These are phyloP conservation scores for Xylaria castorea DNA, from an alignment of 495 filamentous ascomycete species.

Conservation along the genomic window DNA sequence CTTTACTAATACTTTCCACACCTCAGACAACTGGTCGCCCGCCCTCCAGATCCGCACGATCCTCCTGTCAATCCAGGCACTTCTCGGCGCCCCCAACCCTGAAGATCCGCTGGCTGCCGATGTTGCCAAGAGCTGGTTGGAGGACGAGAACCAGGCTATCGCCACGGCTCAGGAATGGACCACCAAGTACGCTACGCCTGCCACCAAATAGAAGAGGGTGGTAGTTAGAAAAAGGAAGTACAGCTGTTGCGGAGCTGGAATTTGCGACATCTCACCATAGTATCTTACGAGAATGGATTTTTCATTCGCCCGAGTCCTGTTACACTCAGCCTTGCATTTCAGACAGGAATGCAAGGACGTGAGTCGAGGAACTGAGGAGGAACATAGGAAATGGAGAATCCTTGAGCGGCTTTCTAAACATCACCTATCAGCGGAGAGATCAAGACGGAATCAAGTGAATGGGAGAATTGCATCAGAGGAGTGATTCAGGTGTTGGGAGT, in stretches of 20 bases:
- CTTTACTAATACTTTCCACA: constrained; percentile 18
- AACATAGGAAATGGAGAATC: not conserved
- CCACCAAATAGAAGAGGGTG: constrained; percentile 28
- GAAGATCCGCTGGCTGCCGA: constrained; percentile 97
- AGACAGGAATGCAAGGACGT: not conserved
- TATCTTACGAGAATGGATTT: not conserved
- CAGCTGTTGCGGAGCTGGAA: not conserved
- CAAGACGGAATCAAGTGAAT: not conserved
- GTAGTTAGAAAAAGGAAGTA: not conserved
- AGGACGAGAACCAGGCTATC: constrained; percentile 89
- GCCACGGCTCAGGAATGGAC: constrained; percentile 92
- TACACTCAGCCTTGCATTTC: not conserved
- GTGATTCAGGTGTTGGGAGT: constrained; percentile 21
- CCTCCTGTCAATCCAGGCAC: constrained; percentile 93
- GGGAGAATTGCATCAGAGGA: constrained; percentile 9
- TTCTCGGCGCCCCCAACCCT: constrained; percentile 95
- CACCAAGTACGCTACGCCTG: constrained; percentile 66
- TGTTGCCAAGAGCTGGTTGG: constrained; percentile 98
- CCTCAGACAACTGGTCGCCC: constrained; percentile 96
- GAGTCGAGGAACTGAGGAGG: not conserved
- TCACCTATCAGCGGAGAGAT: constrained; percentile 8
- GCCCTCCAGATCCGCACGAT: constrained; percentile 98
- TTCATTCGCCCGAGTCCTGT: not conserved
- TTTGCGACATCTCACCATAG: not conserved
- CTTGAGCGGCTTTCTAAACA: not conserved